Evolutionary conservation across 192 early-diverging fungal genomes (phyloP).

Genomic region (Coemansia sp.): DNA sequence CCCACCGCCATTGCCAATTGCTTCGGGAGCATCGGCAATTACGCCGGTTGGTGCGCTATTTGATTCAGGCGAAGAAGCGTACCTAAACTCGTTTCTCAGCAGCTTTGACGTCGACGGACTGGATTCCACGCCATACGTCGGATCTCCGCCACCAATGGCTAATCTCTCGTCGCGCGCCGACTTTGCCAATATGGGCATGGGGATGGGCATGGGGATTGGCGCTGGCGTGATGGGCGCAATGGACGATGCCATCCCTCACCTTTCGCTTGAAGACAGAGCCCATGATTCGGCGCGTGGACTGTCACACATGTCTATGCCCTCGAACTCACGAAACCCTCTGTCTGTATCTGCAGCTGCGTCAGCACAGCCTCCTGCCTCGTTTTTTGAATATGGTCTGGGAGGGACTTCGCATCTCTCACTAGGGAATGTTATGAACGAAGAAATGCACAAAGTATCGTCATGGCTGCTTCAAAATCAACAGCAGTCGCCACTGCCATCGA

Average conservation of each 20-base stretch:
- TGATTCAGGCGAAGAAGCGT: constrained; percentile 47
- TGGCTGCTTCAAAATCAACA: constrained; percentile 48
- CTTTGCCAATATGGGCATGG: constrained; percentile 36
- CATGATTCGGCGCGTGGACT: constrained; percentile 20
- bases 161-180: constrained; percentile 37
- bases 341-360: background rate
- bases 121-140: constrained; percentile 29
- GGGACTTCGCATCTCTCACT: constrained; percentile 37
- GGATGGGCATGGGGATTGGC: constrained; percentile 45
- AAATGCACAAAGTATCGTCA: constrained; percentile 49
- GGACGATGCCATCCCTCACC: constrained; percentile 49
- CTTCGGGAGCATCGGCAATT: background rate
- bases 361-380: background rate
- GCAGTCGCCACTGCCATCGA: constrained; percentile 6
- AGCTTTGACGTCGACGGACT: constrained; percentile 48
- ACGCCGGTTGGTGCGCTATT: constrained; percentile 24
- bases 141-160: constrained; percentile 36
- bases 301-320: background rate
- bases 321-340: background rate
- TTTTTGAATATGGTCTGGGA: constrained; percentile 48
- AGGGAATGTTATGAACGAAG: constrained; percentile 48
- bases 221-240: constrained; percentile 50
- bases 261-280: constrained; percentile 36
- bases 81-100: constrained; percentile 48
- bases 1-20: background rate